A percentile compares a stretch with the other conserved stretches of the same genome.
phyloP scores from a whole-genome alignment of 2,329 filamentous ascomycete species.

The Alternaria viburni region DNA sequence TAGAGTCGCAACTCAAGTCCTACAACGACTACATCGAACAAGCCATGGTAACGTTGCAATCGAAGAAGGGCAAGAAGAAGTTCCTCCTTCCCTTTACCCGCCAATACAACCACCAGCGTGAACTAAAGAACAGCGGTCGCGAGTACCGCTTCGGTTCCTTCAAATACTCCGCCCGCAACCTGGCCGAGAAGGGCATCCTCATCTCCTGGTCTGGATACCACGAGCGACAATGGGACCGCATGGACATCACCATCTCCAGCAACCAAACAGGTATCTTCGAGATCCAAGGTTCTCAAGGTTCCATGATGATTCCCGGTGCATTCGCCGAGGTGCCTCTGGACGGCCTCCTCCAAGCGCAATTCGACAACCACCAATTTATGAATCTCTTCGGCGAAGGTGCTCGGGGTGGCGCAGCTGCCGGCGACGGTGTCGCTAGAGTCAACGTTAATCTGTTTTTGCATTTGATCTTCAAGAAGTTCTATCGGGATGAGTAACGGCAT shows the following conservation, averaged over 20 bases:
- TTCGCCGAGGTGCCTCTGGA: slow-evolving; percentile 89
- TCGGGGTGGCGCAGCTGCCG: slow-evolving; percentile 23
- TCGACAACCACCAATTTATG: slow-evolving; percentile 96
- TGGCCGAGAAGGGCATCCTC: slow-evolving; percentile 92
- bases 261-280: slow-evolving; percentile 95
- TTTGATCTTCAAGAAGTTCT: slow-evolving; percentile 99
- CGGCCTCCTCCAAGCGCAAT: slow-evolving; percentile 93
- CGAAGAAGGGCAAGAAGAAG: slow-evolving; percentile 92
- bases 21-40: slow-evolving; percentile 99
- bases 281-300: slow-evolving; percentile 86
- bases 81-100: slow-evolving; percentile 97
- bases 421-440: slow-evolving; percentile 67
- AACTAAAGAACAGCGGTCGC: slow-evolving; percentile 88
- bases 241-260: slow-evolving; percentile 92
- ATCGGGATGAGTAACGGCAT: slow-evolving; percentile 55
- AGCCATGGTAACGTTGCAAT: slow-evolving; percentile 95
- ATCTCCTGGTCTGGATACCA: slow-evolving; percentile 87
- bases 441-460: slow-evolving; percentile 98
- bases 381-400: slow-evolving; percentile 70
- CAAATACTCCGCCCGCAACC: slow-evolving; percentile 90
- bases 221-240: slow-evolving; percentile 85
- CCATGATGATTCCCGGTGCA: slow-evolving; percentile 94
- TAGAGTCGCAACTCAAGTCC: slow-evolving; percentile 93
- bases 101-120: slow-evolving; percentile 97
- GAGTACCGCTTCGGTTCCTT: slow-evolving; percentile 97